These are phyloP conservation scores for Neonectria punicea DNA, from an alignment of 2,329 filamentous ascomycete species.

Conservation along the genomic window DNA sequence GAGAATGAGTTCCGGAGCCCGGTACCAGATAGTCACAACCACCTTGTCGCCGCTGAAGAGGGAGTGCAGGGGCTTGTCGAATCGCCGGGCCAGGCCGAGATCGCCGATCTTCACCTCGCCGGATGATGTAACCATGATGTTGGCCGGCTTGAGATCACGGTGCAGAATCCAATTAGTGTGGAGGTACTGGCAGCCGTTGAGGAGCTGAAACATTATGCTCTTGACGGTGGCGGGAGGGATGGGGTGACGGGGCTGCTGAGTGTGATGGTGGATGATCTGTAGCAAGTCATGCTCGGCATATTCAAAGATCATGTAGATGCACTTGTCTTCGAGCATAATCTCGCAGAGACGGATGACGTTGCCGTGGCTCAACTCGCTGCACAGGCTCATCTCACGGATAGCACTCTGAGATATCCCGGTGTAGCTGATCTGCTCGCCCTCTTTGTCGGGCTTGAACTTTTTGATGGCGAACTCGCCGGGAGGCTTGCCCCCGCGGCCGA, in stretches of 20 bases:
- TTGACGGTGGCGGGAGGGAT: conserved; percentile 91
- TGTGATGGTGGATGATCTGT: conserved; percentile 98
- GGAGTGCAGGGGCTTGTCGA: conserved; percentile 92
- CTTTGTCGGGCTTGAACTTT: conserved; percentile 99
- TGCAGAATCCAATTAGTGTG: conserved; percentile 98
- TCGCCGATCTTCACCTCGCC: conserved; percentile 97
- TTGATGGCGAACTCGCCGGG: conserved; percentile 94
- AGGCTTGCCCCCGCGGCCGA: conserved; percentile 66
- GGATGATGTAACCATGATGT: conserved; percentile 95
- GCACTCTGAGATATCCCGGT: conserved; percentile 98
- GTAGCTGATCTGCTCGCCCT: conserved; percentile 93
- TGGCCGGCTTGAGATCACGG: conserved; percentile 95
- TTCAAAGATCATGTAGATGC: conserved; percentile 99
- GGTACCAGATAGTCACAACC: conserved; percentile 99
- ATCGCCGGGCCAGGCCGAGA: conserved; percentile 88
- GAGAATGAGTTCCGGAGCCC: conserved; percentile 91
- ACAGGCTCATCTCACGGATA: conserved; percentile 96
- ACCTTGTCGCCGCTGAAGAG: conserved; percentile 97
- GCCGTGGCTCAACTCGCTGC: conserved; percentile 86
- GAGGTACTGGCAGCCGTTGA: conserved; percentile 94
- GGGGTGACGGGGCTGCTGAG: conserved; percentile 84
- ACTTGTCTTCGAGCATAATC: conserved; percentile 98
- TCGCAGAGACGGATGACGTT: conserved; percentile 94
- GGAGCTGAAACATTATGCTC: conserved; percentile 93
- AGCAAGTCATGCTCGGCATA: conserved; percentile 97